Percentiles rank a stretch among this genome's conserved stretches.
These are phyloP conservation scores for Mycena belliarum DNA, from an alignment of 768 basidiomycete genomes.

Conservation along the genomic window DNA sequence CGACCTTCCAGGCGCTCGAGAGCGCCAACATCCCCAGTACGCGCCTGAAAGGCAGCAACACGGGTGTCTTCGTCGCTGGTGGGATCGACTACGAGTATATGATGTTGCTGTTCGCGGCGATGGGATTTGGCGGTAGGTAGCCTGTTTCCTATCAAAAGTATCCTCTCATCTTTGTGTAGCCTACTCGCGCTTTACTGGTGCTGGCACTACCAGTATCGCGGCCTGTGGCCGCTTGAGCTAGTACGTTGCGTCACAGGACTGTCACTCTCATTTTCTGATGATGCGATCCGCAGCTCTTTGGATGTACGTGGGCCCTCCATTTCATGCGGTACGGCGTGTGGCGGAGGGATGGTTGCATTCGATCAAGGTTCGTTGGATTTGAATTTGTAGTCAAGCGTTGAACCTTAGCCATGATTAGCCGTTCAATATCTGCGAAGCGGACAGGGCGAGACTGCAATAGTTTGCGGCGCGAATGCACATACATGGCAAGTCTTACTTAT, in stretches of 20 bases:
- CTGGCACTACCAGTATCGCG: conserved; percentile 34
- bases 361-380: conserved; percentile 30
- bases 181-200: conserved; percentile 36
- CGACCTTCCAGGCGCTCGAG: conserved; percentile 38
- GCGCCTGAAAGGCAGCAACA: conserved; percentile 32
- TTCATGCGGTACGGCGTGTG: conserved; percentile 37
- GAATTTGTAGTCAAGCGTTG: no score
- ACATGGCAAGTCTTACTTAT: conserved; percentile 25
- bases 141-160: not conserved
- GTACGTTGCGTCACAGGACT: conserved; percentile 21
- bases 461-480: conserved; percentile 35
- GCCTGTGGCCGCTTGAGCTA: conserved; percentile 39
- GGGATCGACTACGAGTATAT: conserved; percentile 34
- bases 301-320: conserved; percentile 38
- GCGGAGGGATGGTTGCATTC: conserved; percentile 35
- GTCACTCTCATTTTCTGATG: not conserved
- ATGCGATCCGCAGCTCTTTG: conserved; percentile 25
- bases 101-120: conserved; percentile 31
- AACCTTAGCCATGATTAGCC: conserved; percentile 19
- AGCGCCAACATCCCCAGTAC: conserved; percentile 37
- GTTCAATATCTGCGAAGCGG: conserved; percentile 34
- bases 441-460: conserved; percentile 36
- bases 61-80: conserved; percentile 36
- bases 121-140: conserved; percentile 33
- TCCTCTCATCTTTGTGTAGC: conserved; percentile 19